These are phyloP conservation scores for apple (Malus domestica) DNA, from an alignment of 306 rosid genomes.

Conservation along the genomic window ASM211411v1 NC_041790.1:31696501-31697000, in stretches of 20 bases:
- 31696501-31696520: neutral
- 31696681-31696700: too few species aligned
- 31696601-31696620: too few species aligned
- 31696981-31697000: neutral
- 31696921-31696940: neutral
- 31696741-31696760: neutral
- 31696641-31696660: too few species aligned
- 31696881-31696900: neutral
- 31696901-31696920: neutral
- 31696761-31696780: neutral
- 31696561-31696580: neutral
- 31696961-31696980: neutral
- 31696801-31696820: neutral
- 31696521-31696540: neutral
- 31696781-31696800: neutral
- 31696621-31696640: too few species aligned
- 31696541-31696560: neutral
- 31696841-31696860: neutral
- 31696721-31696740: neutral
- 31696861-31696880: neutral
- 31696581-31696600: too few species aligned
- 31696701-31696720: neutral
- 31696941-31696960: neutral
- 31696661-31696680: too few species aligned
- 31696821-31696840: neutral